Evolutionary conservation across 2,329 filamentous ascomycete species (phyloP), one percentile per base, ranked within the genome.

Genomic region (Ceratocystis alfenasii): DNA sequence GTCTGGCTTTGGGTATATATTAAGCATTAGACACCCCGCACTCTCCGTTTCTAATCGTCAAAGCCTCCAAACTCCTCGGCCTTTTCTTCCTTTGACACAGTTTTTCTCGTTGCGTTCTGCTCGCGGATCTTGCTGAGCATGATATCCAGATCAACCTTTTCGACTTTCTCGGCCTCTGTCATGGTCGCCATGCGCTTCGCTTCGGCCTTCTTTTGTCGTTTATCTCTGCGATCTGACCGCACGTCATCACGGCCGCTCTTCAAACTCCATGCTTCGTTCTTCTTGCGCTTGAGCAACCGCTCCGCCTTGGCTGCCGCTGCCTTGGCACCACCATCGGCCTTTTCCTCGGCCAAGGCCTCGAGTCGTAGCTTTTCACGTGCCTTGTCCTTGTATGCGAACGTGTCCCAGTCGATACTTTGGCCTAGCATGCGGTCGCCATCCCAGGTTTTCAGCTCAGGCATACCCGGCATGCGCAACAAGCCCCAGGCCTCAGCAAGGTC

Each of bases 361-460:
- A 79, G 78, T 17, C 89, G 80, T 48, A 82, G 81, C 72, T 84
- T 83, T 73, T 93, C 89, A 36, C 87, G 81, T 22, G 79, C 77
- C 72, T 87, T 88, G 70, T 93, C 88, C 71, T 85, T 85, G 76
- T 90, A 93, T 0, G 82, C 77, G 71, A 85, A 90, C 1, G 75
- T 78, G 55, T 86, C 80, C 81, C 88, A 86, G 73, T 90, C 83
- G 10, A 90, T 77, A 1, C 81, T 80, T 1, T 87, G 74, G 1
- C 84, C 84, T 0, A 88, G 76, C 25, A 77, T 81, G 69, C 81
- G 81, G 73, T 90, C 87, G 3, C 87, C 87, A 12, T 84, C 81
- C 79, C 88, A 93, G 0, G 79, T 82, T 71, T 86, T 87, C 64
- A 90, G 77, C 74, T 99, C 94, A 0, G 94, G 93, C 94, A 99